Base-by-base conservation (phyloP, 2,329 filamentous ascomycete species). In the Fusarium palustre region DNA sequence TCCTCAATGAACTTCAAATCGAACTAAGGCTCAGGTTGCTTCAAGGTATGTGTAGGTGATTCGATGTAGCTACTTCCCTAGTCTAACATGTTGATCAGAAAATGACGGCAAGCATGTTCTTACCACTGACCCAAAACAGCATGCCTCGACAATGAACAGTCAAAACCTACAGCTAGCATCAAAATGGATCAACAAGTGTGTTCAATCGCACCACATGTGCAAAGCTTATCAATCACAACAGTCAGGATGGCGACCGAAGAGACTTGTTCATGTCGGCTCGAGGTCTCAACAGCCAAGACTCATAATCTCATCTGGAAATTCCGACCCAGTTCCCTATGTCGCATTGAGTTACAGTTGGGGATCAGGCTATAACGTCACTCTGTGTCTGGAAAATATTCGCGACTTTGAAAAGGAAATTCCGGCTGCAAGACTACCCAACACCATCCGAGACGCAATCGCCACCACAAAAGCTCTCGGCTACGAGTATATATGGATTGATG, bases 291-390 rank as follows among this genome's bases (percentile, higher is more conserved):
- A 59, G 2, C 42, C 28, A 2, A 45, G 22, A 13, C 34, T 59
- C 5, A 15, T 24, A 3, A 15, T 15, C 1, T 28, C 41, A 10
- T 2, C 4, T 13, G 5, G 22, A 2, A n/a, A 46, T 2, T 9
- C 34, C 3, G 0, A 1, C 2, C 0, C 15, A 28, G 54, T 18
- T 0, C 1, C 20, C 0, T 59, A 59, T 5, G 16, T 49, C 10
- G 54, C 57, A 1, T 6, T 59, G 4, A 59, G 54, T 11, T 59
- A 59, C 12, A 59, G 57, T 2, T 59, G 57, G 57, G 57, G 57
- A 36, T 13, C 18, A 2, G 12, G 13, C 0, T 41, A 41, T 5
- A 41, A 18, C 0, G 15, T 33, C 1, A 59, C 33, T 3, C 57
- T 59, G 9, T 25, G 8, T 0, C 7, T 16, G 13, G n/a, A 15